These are phyloP conservation scores for Parasarocladium wereldwijsianum DNA, from an alignment of 2,329 filamentous ascomycete genomes.

Conservation along the genomic window DNA sequence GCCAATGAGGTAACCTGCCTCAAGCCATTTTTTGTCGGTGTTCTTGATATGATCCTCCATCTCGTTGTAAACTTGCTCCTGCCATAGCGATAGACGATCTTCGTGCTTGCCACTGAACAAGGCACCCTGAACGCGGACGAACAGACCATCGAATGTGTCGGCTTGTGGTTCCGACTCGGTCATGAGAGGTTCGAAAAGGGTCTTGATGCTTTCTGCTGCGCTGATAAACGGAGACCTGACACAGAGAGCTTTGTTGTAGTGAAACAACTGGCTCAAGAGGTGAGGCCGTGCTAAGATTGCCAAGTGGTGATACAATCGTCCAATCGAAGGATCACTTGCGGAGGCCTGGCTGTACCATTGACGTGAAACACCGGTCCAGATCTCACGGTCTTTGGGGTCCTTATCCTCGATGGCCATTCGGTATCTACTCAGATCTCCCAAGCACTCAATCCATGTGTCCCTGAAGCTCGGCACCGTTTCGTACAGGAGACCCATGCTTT, in stretches of 20 bases:
- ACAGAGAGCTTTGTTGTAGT: slow-evolving; percentile 56
- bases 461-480: slow-evolving; percentile 74
- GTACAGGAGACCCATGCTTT: slow-evolving; percentile 74
- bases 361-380: slow-evolving; percentile 66
- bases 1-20: slow-evolving; percentile 24
- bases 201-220: slow-evolving; percentile 56
- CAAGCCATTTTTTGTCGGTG: slow-evolving; percentile 34
- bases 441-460: slow-evolving; percentile 86
- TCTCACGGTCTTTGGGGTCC: slow-evolving; percentile 58
- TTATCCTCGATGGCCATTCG: slow-evolving; percentile 83
- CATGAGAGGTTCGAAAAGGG: slow-evolving; percentile 48
- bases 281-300: slow-evolving; percentile 64
- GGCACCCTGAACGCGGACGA: slow-evolving; percentile 49
- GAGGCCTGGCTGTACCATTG: slow-evolving; percentile 79
- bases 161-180: slow-evolving; percentile 19
- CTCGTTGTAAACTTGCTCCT: slow-evolving; percentile 32
- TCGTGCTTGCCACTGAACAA: slow-evolving; percentile 39
- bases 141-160: slow-evolving; percentile 35
- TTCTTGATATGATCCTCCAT: slow-evolving; percentile 43
- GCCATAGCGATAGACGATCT: slow-evolving; percentile 29
- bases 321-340: slow-evolving; percentile 59
- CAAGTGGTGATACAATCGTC: slow-evolving; percentile 76
- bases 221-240: slow-evolving; percentile 52
- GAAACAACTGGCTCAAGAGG: slow-evolving; percentile 55
- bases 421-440: slow-evolving; percentile 75